Percentiles rank a stretch among this genome's conserved stretches.
phyloP scores from a whole-genome alignment of 2,329 filamentous ascomycete genomes.

The Arthrobotrys megalospora region DNA sequence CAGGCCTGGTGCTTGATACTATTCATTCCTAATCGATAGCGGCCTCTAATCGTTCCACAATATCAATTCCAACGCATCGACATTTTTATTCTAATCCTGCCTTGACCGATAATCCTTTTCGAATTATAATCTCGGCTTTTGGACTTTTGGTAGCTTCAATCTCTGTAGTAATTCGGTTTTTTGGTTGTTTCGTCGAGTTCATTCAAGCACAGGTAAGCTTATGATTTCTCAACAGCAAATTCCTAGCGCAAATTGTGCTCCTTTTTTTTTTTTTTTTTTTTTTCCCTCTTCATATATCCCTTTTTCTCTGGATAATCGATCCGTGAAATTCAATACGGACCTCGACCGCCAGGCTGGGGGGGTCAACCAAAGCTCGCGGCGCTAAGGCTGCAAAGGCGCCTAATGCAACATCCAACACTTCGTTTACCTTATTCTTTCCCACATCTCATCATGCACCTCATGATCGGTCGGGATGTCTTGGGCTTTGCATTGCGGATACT shows the following conservation, averaged over 20 bases:
- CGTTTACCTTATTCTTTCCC: neutral
- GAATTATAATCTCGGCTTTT: neutral
- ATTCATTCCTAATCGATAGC: constrained; percentile 46
- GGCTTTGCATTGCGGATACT: constrained; percentile 14
- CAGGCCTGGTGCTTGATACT: constrained; percentile 50
- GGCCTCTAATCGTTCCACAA: constrained; percentile 11
- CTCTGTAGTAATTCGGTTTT: neutral
- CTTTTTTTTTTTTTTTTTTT: too few relatives aligned
- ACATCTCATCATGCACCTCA: neutral
- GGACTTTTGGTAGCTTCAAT: neutral
- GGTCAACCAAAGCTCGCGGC: neutral
- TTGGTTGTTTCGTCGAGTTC: too few relatives aligned
- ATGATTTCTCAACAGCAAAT: neutral
- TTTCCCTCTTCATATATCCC: too few relatives aligned
- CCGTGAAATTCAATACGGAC: too few relatives aligned
- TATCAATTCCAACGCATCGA: constrained; percentile 18
- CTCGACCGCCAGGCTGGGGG: too few relatives aligned
- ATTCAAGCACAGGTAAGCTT: constrained; percentile 20
- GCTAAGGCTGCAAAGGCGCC: constrained; percentile 25
- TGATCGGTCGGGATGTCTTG: neutral
- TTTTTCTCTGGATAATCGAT: too few relatives aligned
- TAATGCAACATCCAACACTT: constrained; percentile 54
- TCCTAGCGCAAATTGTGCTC: too few relatives aligned
- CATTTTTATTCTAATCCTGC: constrained; percentile 3
- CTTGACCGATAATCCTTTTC: neutral